A percentile compares a stretch with the other conserved stretches of the same genome.
phyloP scores from a whole-genome alignment of 768 basidiomycete species.

The Suillus luteus region DNA sequence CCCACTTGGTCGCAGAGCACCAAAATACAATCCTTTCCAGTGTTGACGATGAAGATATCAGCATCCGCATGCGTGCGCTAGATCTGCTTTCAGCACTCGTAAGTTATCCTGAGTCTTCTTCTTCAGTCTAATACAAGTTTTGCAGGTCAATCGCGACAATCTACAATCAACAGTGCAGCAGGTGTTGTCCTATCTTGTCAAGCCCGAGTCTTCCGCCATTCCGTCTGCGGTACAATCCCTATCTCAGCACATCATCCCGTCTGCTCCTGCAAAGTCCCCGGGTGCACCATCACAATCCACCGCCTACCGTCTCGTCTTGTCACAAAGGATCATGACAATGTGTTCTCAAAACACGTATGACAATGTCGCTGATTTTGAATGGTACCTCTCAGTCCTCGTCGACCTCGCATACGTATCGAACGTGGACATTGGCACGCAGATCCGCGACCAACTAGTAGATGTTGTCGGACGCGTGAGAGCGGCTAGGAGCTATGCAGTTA shows the following conservation, averaged over 20 bases:
- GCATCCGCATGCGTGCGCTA: conserved; percentile 93
- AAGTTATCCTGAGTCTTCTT: conserved; percentile 20
- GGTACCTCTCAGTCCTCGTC: conserved; percentile 94
- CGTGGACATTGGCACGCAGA: conserved; percentile 73
- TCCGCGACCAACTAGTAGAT: conserved; percentile 85
- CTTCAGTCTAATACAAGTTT: neutral
- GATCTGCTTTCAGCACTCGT: conserved; percentile 96
- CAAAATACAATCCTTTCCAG: conserved; percentile 89
- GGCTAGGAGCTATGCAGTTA: conserved; percentile 77
- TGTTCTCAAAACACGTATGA: conserved; percentile 83
- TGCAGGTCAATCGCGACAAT: conserved; percentile 79
- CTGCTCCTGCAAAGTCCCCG: conserved; percentile 39
- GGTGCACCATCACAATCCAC: conserved; percentile 68
- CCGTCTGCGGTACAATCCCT: conserved; percentile 59
- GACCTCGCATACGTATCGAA: conserved; percentile 88
- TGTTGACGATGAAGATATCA: conserved; percentile 91
- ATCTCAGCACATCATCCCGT: conserved; percentile 52
- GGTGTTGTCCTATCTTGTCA: conserved; percentile 82
- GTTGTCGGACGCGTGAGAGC: conserved; percentile 80
- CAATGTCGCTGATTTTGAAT: conserved; percentile 91
- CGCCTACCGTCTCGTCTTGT: conserved; percentile 83
- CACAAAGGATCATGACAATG: conserved; percentile 83
- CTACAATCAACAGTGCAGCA: conserved; percentile 90
- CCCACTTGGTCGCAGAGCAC: conserved; percentile 86
- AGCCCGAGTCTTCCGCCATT: conserved; percentile 50